Conservation (phyloP, 2,329 filamentous ascomycete species). For the Microdochium trichocladiopsis region DNA sequence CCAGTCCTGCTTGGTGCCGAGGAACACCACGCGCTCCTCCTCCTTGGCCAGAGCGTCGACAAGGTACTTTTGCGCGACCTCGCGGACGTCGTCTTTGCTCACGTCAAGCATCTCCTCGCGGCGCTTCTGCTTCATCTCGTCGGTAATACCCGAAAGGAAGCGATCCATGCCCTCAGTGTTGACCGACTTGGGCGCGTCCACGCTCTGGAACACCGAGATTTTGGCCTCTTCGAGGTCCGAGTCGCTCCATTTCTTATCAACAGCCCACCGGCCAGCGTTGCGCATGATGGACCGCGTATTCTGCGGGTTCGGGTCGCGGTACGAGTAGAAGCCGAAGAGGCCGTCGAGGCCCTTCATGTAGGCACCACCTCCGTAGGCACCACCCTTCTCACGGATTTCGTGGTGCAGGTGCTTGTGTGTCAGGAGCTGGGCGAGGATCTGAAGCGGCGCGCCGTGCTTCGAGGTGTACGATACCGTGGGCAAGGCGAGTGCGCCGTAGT, state of each 20-base stretch:
- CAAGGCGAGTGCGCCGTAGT: conserved; percentile 79
- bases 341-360: conserved; percentile 75
- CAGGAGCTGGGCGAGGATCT: conserved; percentile 83
- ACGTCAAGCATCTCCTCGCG: conserved; percentile 84
- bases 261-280: conserved; percentile 75
- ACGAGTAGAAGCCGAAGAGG: conserved; percentile 90
- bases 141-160: conserved; percentile 78
- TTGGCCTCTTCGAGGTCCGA: conserved; percentile 94
- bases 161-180: conserved; percentile 80
- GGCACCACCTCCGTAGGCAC: conserved; percentile 89
- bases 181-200: conserved; percentile 84
- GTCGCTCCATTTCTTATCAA: conserved; percentile 72
- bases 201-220: conserved; percentile 83
- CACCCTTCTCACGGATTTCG: conserved; percentile 95
- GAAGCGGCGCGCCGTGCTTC: conserved; percentile 68
- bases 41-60: conserved; percentile 57
- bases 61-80: conserved; percentile 75
- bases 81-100: conserved; percentile 68
- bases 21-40: conserved; percentile 60
- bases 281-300: conserved; percentile 84
- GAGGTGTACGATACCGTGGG: conserved; percentile 80
- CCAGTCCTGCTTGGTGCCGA: conserved; percentile 81
- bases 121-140: conserved; percentile 82
- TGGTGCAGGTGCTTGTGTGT: conserved; percentile 97
- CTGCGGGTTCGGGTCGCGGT: conserved; percentile 89